A percentile compares a stretch with the other conserved stretches of the same genome.
Conservation (phyloP, 345 rosid species). For the Draba incana region DNA sequence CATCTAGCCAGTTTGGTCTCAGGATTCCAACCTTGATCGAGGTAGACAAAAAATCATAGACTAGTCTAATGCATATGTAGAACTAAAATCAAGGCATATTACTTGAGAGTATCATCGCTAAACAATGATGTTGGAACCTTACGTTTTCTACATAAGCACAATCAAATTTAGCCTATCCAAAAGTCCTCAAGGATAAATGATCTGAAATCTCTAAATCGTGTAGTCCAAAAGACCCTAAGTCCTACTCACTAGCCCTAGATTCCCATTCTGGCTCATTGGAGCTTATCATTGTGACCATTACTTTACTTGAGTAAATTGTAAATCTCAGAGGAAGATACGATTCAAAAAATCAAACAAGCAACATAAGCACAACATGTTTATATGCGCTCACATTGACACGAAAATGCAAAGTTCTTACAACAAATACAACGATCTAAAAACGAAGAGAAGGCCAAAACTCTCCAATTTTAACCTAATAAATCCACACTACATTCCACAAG, state of each 20-base stretch:
- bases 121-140: neutral
- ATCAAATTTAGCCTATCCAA: neutral
- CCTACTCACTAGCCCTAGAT: neutral
- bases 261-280: constrained; percentile 12
- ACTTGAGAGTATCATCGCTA: neutral
- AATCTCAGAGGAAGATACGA: neutral
- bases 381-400: neutral
- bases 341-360: neutral
- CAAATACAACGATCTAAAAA: constrained; percentile 8
- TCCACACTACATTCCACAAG: neutral
- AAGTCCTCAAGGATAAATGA: neutral
- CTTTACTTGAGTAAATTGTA: neutral
- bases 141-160: neutral
- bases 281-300: constrained; percentile 11
- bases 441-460: neutral
- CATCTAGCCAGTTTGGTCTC: constrained; percentile 68
- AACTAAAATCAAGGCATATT: neutral
- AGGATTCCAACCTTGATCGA: constrained; percentile 55
- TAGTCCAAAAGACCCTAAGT: neutral
- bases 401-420: neutral
- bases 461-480: neutral
- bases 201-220: neutral
- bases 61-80: constrained; percentile 11
- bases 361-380: neutral
- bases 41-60: neutral